Evolutionary conservation across 331 rosid genomes (phyloP).

Genomic region (Saraca asoca): DNA sequence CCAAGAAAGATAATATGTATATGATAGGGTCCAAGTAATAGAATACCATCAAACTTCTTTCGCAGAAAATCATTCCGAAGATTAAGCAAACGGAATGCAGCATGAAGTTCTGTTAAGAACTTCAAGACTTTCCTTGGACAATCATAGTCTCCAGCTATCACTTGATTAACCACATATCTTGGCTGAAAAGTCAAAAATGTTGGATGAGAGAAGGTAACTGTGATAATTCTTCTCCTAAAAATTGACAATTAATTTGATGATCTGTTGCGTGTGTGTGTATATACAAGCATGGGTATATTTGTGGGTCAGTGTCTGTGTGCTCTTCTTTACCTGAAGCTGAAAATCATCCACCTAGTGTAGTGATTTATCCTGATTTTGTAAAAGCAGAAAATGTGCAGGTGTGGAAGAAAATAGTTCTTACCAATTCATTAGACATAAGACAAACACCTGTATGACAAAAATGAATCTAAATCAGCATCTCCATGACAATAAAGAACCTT

Average conservation of each 20-base stretch:
- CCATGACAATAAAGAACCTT: not conserved
- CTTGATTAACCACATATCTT: conserved; percentile 95
- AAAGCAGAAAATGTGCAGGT: not conserved
- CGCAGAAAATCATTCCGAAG: conserved; percentile 93
- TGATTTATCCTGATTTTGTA: no score
- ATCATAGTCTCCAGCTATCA: conserved; percentile 90
- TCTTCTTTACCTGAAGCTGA: conserved; percentile 5
- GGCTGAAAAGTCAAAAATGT: conserved; percentile 63
- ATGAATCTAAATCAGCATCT: conserved; percentile 40
- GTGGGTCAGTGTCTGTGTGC: no score
- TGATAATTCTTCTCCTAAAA: conserved; percentile 3
- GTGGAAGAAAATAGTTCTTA: conserved; percentile 42
- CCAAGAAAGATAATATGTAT: not conserved
- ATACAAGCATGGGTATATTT: no score
- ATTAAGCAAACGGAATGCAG: conserved; percentile 91
- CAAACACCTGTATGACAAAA: conserved; percentile 62
- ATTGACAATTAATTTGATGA: conserved; percentile 3
- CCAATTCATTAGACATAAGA: conserved; percentile 89
- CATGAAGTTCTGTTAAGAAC: conserved; percentile 91
- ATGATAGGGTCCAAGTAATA: conserved; percentile 20
- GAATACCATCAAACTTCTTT: conserved; percentile 85
- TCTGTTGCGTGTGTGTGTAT: not conserved
- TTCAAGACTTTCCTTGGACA: conserved; percentile 88
- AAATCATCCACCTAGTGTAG: not conserved
- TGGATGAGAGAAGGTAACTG: conserved; percentile 16